These are phyloP conservation scores for Teunomyces atbi DNA, from an alignment of 805 yeast genomes.

Conservation along the genomic window DNA sequence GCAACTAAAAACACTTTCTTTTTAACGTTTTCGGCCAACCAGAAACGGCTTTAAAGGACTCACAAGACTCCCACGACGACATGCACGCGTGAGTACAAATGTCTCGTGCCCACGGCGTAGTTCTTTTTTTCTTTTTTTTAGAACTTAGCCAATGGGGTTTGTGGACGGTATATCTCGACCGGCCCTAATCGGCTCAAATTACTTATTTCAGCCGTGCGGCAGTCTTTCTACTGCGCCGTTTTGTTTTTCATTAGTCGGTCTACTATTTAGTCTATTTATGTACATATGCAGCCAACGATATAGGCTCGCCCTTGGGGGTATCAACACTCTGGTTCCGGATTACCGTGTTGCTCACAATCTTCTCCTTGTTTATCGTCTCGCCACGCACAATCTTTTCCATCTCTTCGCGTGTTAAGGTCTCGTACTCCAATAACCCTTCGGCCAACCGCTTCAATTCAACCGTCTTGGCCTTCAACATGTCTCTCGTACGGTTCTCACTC, in stretches of 20 bases:
- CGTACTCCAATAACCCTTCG: conserved; percentile 90
- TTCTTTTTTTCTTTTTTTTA: too few species aligned
- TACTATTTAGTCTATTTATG: background rate
- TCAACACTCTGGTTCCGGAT: conserved; percentile 14
- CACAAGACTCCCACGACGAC: background rate
- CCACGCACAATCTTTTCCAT: conserved; percentile 85
- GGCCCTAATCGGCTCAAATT: too few species aligned
- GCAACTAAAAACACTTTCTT: background rate
- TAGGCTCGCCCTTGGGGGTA: background rate
- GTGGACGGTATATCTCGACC: too few species aligned
- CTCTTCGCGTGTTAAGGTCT: conserved; percentile 87
- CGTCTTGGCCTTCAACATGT: conserved; percentile 56
- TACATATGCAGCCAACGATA: background rate
- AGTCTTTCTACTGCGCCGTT: background rate
- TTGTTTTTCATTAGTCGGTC: background rate
- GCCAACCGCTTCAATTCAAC: conserved; percentile 84
- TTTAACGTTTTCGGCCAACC: background rate
- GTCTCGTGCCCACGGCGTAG: too few species aligned
- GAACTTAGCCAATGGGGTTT: too few species aligned
- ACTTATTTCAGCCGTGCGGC: background rate
- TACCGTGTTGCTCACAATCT: conserved; percentile 72
- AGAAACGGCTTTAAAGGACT: background rate
- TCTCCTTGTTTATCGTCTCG: conserved; percentile 66
- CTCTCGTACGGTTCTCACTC: conserved; percentile 79
- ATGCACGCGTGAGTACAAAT: too few species aligned